Percentiles rank a stretch among this genome's conserved stretches.
Evolutionary conservation across 2,329 filamentous ascomycete genomes (phyloP).

Genomic region (Sporothrix variecibatus): DNA sequence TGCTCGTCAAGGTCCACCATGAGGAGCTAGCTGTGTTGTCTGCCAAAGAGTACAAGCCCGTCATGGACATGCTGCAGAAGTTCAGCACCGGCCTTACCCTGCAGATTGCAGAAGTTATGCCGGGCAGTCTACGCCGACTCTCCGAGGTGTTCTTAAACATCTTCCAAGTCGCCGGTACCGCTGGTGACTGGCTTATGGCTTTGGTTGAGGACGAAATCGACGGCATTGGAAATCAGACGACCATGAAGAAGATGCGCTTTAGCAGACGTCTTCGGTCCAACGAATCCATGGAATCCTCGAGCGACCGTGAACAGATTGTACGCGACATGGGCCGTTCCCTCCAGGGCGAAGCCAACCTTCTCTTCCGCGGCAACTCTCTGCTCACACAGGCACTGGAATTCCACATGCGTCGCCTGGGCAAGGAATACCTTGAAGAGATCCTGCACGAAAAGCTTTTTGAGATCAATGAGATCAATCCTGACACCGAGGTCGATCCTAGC

Average conservation of each 20-base stretch:
- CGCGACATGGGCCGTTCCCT: constrained; percentile 78
- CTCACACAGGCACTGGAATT: constrained; percentile 91
- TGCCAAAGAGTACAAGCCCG: constrained; percentile 77
- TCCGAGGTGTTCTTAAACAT: constrained; percentile 90
- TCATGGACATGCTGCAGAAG: constrained; percentile 80
- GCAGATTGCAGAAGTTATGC: constrained; percentile 78
- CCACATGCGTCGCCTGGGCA: constrained; percentile 92
- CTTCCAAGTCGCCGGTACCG: constrained; percentile 85
- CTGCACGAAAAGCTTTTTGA: constrained; percentile 82
- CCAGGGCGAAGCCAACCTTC: constrained; percentile 85
- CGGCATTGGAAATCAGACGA: constrained; percentile 79
- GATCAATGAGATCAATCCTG: constrained; percentile 86
- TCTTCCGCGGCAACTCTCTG: constrained; percentile 93
- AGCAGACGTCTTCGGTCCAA: constrained; percentile 70
- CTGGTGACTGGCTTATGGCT: constrained; percentile 86
- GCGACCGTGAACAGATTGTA: constrained; percentile 70
- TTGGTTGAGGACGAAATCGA: constrained; percentile 97
- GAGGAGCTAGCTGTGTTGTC: constrained; percentile 90
- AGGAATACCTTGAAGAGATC: constrained; percentile 87
- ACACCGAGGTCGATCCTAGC: constrained; percentile 94
- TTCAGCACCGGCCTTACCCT: constrained; percentile 83
- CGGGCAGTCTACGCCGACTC: constrained; percentile 74
- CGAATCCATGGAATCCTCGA: constrained; percentile 63
- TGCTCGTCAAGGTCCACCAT: constrained; percentile 79
- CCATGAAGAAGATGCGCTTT: constrained; percentile 72